Conservation (phyloP, 2,329 filamentous ascomycete species). For the Leptoxyphium fumago region DNA sequence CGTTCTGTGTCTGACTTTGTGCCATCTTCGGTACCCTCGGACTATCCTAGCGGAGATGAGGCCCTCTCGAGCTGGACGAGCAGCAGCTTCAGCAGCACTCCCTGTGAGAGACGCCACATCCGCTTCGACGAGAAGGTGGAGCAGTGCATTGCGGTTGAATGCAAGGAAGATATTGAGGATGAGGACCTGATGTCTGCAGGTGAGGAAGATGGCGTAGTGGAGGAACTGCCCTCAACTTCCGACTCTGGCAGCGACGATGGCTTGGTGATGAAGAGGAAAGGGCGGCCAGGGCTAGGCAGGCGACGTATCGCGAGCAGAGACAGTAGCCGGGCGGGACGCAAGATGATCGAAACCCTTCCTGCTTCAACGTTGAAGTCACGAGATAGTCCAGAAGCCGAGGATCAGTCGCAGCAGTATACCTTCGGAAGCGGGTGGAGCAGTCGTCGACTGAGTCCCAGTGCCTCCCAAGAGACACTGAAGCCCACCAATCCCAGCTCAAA, state of each 20-base stretch:
- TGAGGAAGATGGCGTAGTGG: conserved; percentile 27
- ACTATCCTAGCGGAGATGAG: conserved; percentile 46
- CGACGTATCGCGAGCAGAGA: conserved; percentile 23
- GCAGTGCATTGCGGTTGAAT: conserved; percentile 87
- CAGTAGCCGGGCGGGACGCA: conserved; percentile 44
- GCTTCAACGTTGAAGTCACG: conserved; percentile 78
- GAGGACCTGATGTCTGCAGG: conserved; percentile 18
- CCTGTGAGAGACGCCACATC: conserved; percentile 61
- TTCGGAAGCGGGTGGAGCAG: conserved; percentile 28
- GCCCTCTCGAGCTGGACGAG: conserved; percentile 38
- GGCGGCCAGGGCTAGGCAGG: conserved; percentile 35
- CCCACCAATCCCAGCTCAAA: conserved; percentile 53
- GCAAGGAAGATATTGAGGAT: conserved; percentile 64
- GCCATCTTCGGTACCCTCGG: conserved; percentile 46
- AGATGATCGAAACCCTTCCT: conserved; percentile 76
- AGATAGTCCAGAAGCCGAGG: conserved; percentile 53
- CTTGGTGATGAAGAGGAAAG: conserved; percentile 55
- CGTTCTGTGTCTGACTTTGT: conserved; percentile 56
- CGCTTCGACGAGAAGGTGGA: conserved; percentile 94
- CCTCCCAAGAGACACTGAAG: conserved; percentile 69
- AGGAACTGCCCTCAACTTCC: conserved; percentile 18
- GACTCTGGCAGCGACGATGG: conserved; percentile 50
- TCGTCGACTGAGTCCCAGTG: conserved; percentile 48
- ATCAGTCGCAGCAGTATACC: conserved; percentile 25
- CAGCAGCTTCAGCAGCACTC: conserved; percentile 40